These are phyloP conservation scores for Medicago lupulina DNA, from an alignment of 306 rosid species.

Conservation along the genomic window DNA sequence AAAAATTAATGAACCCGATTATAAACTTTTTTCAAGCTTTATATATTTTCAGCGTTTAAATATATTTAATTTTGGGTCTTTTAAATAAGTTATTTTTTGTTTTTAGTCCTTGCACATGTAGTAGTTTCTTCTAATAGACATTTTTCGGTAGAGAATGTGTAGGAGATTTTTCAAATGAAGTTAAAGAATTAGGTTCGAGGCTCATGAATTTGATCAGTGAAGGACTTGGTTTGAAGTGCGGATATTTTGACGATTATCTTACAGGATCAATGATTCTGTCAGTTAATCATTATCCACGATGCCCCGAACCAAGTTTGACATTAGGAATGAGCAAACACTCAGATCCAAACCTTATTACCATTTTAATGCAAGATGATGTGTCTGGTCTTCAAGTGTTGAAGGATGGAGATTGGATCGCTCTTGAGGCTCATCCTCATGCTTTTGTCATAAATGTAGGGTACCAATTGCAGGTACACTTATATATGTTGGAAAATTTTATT, in stretches of 20 bases:
- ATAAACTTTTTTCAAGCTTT: too few species aligned
- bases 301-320: constrained; percentile 49
- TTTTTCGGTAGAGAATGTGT: too few species aligned
- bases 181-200: constrained; percentile 38
- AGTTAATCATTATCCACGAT: constrained; percentile 36
- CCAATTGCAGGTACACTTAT: constrained; percentile 11
- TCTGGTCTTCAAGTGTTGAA: constrained; percentile 45
- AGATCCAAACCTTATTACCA: constrained; percentile 46
- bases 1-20: too few species aligned
- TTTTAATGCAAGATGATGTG: constrained; percentile 39
- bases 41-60: too few species aligned
- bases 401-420: constrained; percentile 42
- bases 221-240: constrained; percentile 40
- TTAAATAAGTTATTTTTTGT: too few species aligned
- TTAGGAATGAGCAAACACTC: constrained; percentile 40
- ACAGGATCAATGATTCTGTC: not conserved
- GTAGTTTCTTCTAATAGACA: too few species aligned
- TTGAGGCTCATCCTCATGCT: constrained; percentile 40
- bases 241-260: constrained; percentile 40
- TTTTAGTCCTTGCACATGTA: too few species aligned
- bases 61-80: too few species aligned
- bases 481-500: too few species aligned
- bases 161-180: constrained; percentile 37
- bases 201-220: constrained; percentile 39
- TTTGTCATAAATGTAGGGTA: constrained; percentile 40